Conservation (phyloP, 208 protist species). For the Trypanosoma scelopori region DNA sequence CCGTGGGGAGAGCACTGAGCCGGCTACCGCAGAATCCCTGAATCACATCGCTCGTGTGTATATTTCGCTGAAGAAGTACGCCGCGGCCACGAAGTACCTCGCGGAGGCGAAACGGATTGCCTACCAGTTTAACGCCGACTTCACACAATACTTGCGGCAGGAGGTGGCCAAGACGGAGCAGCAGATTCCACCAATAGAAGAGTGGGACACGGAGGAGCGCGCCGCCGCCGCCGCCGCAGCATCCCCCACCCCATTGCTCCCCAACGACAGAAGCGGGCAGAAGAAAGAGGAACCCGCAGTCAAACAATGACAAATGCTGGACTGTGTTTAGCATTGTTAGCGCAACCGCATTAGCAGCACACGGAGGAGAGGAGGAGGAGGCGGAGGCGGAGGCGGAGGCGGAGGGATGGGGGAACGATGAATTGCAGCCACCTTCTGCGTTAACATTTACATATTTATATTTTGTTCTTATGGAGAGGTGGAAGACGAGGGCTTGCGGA, state of each 20-base stretch:
- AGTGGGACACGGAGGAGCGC: conserved; percentile 69
- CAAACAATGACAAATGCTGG: neutral
- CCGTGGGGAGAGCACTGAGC: conserved; percentile 74
- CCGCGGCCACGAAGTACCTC: conserved; percentile 54
- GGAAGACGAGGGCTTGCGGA: too few relatives aligned
- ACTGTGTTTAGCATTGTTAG: too few relatives aligned
- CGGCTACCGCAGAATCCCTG: conserved; percentile 78
- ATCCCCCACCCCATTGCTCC: neutral
- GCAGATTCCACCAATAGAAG: conserved; percentile 69
- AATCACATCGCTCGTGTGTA: conserved; percentile 86
- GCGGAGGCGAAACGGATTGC: conserved; percentile 80
- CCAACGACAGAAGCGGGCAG: neutral
- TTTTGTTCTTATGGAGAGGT: too few relatives aligned
- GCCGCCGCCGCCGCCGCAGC: conserved; percentile 32
- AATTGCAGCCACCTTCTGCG: too few relatives aligned
- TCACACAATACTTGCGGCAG: conserved; percentile 67
- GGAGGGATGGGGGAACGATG: too few relatives aligned
- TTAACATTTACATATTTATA: too few relatives aligned
- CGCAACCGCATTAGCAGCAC: too few relatives aligned
- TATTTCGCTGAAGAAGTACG: conserved; percentile 66
- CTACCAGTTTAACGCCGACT: conserved; percentile 58
- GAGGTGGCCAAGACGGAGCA: conserved; percentile 83
- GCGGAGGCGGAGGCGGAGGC: too few relatives aligned
- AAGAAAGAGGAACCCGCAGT: neutral
- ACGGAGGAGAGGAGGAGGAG: too few relatives aligned